These are phyloP conservation scores for Petunia hybrid DNA, from an alignment of 305 asterid genomes.

Conservation along the genomic window DNA sequence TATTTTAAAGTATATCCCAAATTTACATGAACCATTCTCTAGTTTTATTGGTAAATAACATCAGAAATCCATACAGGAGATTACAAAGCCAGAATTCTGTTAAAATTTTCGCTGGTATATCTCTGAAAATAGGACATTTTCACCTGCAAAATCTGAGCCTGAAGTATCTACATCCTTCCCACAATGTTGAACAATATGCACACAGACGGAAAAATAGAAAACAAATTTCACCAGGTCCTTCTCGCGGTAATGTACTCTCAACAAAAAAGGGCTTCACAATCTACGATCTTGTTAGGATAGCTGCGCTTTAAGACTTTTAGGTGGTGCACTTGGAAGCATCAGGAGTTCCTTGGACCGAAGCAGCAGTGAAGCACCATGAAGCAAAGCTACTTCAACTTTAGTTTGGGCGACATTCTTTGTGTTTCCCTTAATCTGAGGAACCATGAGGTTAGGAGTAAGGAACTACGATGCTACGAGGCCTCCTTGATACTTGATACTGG, in stretches of 20 bases:
- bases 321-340: conserved; percentile 5
- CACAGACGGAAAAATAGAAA: conserved; percentile 18
- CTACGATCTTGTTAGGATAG: conserved; percentile 5
- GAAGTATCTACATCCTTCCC: background rate
- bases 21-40: background rate
- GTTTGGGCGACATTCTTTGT: background rate
- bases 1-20: conserved; percentile 8
- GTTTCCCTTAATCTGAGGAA: conserved; percentile 19
- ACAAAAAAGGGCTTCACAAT: conserved; percentile 14
- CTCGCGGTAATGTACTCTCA: background rate
- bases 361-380: conserved; percentile 4
- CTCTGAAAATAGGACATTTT: background rate
- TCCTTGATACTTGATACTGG: conserved; percentile 18
- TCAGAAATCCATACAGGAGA: conserved; percentile 8
- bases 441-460: conserved; percentile 18
- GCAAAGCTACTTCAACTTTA: background rate
- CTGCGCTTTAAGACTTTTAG: conserved; percentile 9
- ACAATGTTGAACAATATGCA: conserved; percentile 14
- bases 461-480: background rate
- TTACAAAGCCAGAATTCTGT: conserved; percentile 12
- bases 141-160: background rate
- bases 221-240: conserved; percentile 29
- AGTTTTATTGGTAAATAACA: conserved; percentile 17
- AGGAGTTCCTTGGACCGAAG: conserved; percentile 27
- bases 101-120: conserved; percentile 8